phyloP scores from a whole-genome alignment of 345 rosid species.

The Arabidopsis arenosa region DNA sequence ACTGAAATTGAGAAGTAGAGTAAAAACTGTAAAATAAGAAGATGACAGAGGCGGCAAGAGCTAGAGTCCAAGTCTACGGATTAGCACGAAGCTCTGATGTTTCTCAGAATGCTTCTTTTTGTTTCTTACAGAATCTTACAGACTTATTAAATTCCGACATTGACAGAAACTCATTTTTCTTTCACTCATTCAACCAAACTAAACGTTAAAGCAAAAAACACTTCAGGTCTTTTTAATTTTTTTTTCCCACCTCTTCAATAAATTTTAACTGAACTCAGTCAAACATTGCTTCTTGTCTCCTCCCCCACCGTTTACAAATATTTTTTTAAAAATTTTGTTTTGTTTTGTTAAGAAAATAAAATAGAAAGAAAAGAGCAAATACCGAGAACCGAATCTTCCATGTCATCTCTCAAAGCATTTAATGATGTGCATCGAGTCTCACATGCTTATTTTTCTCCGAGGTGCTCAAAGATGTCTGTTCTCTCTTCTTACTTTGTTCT shows the following conservation, averaged over 20 bases:
- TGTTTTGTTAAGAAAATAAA: neutral
- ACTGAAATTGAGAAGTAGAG: neutral
- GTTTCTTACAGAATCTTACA: conserved; percentile 43
- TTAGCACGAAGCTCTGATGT: conserved; percentile 41
- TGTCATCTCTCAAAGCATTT: conserved; percentile 62
- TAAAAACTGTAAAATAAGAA: conserved; percentile 1
- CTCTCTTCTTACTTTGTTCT: conserved; percentile 29
- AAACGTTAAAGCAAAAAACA: neutral
- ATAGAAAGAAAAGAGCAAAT: conserved; percentile 40
- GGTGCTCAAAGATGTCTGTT: conserved; percentile 80
- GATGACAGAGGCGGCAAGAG: conserved; percentile 32
- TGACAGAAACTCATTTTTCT: conserved; percentile 31
- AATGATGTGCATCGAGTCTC: conserved; percentile 61
- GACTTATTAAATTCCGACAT: conserved; percentile 37
- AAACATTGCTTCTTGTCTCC: conserved; percentile 61
- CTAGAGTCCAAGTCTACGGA: conserved; percentile 40
- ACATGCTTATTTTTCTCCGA: conserved; percentile 56
- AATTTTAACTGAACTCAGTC: conserved; percentile 45
- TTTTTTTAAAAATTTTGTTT: neutral
- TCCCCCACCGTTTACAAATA: conserved; percentile 45
- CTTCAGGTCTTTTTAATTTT: neutral
- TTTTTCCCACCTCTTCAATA: conserved; percentile 32
- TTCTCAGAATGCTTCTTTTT: conserved; percentile 39
- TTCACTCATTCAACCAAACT: conserved; percentile 1
- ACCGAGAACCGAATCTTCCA: conserved; percentile 78